Base-by-base conservation (phyloP, 2,329 filamentous ascomycete species). In the Aspergillus vadensis region DNA sequence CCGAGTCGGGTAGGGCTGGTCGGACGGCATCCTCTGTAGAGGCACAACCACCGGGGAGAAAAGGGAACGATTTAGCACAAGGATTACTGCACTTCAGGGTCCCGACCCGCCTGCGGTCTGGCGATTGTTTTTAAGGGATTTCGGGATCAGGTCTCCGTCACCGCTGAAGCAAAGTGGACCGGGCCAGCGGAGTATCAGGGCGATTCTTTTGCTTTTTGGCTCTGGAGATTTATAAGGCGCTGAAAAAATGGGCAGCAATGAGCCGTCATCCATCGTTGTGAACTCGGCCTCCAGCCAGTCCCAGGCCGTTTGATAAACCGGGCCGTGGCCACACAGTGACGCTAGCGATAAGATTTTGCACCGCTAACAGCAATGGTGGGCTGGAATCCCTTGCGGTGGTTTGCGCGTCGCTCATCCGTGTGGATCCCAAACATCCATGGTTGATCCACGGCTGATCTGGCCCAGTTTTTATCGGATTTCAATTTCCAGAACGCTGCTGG, bases 341-440 rank as follows among this genome's bases (percentile, higher is more conserved):
- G 23, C 38, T 55, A 43, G 23, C n/a, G 52, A 43, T 44, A 30
- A n/a, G 41, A 44, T 23, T 55, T 55, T 55, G 38, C 52, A 55
- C 38, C 23, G 52, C 52, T 55, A 55, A 43, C 41, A 23, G 41
- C 41, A 23, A 23, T 44, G 41, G 41, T 44, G 41, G 41, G 38
- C 52, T 14, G 39, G 15, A 15, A 32, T 55, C 52, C 52, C 52
- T 55, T 44, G 52, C 52, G 38, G 38, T 55, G 52, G 52, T 55
- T 55, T 55, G 52, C 52, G 52, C 52, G 52, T 55, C 38, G 52
- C 38, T 17, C 12, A 8, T 39, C 15, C 52, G 6, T 21, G 52
- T 55, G 52, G 52, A 55, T 17, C 52, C 52, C 36, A 14, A 25
- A 6, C 21, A 55, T 30, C 52, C 52, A 55, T 19, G 52, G 52